Percentiles rank a stretch among this genome's conserved stretches.
Evolutionary conservation across 495 filamentous ascomycete species (phyloP).

Genomic region (Penicillium silybi): DNA sequence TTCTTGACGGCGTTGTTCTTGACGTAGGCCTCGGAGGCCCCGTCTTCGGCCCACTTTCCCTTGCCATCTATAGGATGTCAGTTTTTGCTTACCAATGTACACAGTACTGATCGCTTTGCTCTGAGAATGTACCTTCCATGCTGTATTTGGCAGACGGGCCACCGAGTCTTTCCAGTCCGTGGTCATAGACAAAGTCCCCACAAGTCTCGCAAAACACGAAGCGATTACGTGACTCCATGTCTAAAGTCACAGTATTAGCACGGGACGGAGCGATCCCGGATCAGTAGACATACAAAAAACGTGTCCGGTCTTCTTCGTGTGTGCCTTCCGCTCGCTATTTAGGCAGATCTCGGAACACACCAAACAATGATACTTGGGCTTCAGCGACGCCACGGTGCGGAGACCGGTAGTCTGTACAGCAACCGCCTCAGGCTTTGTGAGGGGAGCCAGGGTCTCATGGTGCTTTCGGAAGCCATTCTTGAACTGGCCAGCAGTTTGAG

Average conservation of each 20-base stretch:
- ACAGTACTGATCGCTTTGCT: neutral
- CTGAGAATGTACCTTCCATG: slow-evolving; percentile 15
- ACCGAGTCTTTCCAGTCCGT: slow-evolving; percentile 67
- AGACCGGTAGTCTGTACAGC: slow-evolving; percentile 23
- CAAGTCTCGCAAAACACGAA: slow-evolving; percentile 80
- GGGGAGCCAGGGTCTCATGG: slow-evolving; percentile 28
- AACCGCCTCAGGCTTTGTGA: slow-evolving; percentile 23
- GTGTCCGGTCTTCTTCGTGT: slow-evolving; percentile 43
- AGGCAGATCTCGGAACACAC: slow-evolving; percentile 34
- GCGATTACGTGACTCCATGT: slow-evolving; percentile 76
- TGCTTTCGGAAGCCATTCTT: slow-evolving; percentile 35
- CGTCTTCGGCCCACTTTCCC: slow-evolving; percentile 24
- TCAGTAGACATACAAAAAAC: slow-evolving; percentile 33
- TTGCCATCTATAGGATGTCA: slow-evolving; percentile 16
- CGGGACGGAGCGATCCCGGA: neutral
- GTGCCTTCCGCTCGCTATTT: slow-evolving; percentile 32
- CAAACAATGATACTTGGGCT: slow-evolving; percentile 42
- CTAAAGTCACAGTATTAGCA: slow-evolving; percentile 40
- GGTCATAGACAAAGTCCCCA: slow-evolving; percentile 83
- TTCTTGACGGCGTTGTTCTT: slow-evolving; percentile 42
- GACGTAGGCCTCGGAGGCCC: slow-evolving; percentile 38
- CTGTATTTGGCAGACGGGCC: slow-evolving; percentile 27
- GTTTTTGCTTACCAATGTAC: neutral
- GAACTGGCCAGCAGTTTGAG: slow-evolving; percentile 33
- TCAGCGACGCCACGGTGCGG: slow-evolving; percentile 27